These are phyloP conservation scores for Trichoderma asperelloides DNA, from an alignment of 495 filamentous ascomycete species.

Conservation along the genomic window DNA sequence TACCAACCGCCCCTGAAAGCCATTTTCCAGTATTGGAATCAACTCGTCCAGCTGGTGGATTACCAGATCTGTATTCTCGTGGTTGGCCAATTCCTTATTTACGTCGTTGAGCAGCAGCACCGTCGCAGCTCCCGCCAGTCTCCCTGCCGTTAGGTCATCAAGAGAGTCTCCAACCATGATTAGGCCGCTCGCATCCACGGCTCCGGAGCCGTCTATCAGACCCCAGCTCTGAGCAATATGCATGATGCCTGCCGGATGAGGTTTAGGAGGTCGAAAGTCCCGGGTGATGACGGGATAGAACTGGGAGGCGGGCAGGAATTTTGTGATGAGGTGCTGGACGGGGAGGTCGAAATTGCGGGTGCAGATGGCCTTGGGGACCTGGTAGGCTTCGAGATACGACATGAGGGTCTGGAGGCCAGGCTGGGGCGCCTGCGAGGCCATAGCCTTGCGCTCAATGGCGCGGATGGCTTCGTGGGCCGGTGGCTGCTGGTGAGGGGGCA, in stretches of 20 bases:
- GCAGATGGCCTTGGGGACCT: constrained; percentile 72
- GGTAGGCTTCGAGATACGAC: constrained; percentile 61
- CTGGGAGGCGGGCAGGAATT: constrained; percentile 54
- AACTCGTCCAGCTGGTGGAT: constrained; percentile 62
- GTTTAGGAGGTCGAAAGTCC: constrained; percentile 78
- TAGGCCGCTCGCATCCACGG: constrained; percentile 39
- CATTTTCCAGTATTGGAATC: constrained; percentile 58
- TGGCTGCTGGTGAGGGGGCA: constrained; percentile 51
- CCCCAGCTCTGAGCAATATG: constrained; percentile 75
- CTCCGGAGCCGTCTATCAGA: constrained; percentile 38
- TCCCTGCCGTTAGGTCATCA: constrained; percentile 89
- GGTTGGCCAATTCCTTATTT: constrained; percentile 62
- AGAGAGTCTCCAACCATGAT: constrained; percentile 77
- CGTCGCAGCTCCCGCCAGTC: constrained; percentile 77
- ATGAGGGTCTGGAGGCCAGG: constrained; percentile 67
- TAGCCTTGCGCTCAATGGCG: constrained; percentile 68
- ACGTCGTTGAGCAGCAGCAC: constrained; percentile 77
- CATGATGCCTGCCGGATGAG: constrained; percentile 76
- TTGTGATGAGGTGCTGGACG: constrained; percentile 56
- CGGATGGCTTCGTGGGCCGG: constrained; percentile 63
- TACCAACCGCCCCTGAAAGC: constrained; percentile 42
- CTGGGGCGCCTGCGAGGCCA: constrained; percentile 70
- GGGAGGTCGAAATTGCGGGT: constrained; percentile 87
- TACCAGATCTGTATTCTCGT: constrained; percentile 69
- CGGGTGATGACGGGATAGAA: constrained; percentile 83